Evolutionary conservation across 345 rosid genomes (phyloP).

Genomic region (Reutealis trisperma): DNA sequence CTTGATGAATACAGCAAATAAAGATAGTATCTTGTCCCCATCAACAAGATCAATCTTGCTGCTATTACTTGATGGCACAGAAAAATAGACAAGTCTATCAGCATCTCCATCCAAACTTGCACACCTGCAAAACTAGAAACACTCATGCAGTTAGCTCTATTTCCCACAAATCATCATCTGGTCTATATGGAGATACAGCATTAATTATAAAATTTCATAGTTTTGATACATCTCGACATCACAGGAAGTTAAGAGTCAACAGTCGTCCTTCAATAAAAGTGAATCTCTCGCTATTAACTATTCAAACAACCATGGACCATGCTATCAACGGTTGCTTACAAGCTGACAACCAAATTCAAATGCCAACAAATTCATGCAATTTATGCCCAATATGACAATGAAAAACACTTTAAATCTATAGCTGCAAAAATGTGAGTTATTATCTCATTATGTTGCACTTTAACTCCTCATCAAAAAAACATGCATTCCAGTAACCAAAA

Average conservation of each 20-base stretch:
- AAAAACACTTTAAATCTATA: not conserved
- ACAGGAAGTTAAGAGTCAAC: not conserved
- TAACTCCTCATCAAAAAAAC: not conserved
- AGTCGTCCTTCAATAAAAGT: not conserved
- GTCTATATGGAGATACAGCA: not conserved
- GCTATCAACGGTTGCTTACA: not conserved
- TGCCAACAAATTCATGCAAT: not conserved
- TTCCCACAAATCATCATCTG: not conserved
- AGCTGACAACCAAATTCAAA: not conserved
- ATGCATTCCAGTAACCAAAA: not conserved
- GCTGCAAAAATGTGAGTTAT: not conserved
- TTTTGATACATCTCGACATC: not conserved
- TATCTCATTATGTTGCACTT: not conserved
- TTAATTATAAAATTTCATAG: not conserved
- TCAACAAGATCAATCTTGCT: conserved; percentile 69
- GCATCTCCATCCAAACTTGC: conserved; percentile 98
- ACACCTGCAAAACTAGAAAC: conserved; percentile 67
- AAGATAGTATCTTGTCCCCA: conserved; percentile 87
- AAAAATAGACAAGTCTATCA: conserved; percentile 81
- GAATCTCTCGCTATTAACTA: not conserved
- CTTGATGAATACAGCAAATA: conserved; percentile 80
- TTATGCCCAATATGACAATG: not conserved
- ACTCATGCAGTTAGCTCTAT: conserved; percentile 30
- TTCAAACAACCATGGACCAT: not conserved
- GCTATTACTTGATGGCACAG: conserved; percentile 39